These are phyloP conservation scores for Cyclotella distinguenda DNA, from an alignment of 108 stramenopile genomes.

Conservation along the genomic window DNA sequence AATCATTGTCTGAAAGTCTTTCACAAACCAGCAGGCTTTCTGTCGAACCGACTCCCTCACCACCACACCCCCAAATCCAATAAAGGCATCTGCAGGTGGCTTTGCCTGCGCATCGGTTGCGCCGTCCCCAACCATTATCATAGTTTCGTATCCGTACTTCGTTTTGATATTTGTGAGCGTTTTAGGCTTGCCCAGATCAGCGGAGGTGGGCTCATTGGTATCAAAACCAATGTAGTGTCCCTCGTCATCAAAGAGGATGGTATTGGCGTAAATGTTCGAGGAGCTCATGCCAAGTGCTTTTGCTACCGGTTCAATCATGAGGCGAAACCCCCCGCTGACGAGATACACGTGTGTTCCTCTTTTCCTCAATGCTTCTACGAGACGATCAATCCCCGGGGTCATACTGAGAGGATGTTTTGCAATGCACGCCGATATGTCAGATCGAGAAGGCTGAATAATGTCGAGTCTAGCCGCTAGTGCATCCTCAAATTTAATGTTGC, in stretches of 20 bases:
- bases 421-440: slow-evolving; percentile 67
- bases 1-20: slow-evolving; percentile 84
- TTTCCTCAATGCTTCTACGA: slow-evolving; percentile 72
- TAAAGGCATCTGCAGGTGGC: slow-evolving; percentile 94
- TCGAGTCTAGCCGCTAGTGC: slow-evolving; percentile 88
- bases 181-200: slow-evolving; percentile 94
- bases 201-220: slow-evolving; percentile 83
- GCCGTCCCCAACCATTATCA: slow-evolving; percentile 98
- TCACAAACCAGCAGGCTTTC: slow-evolving; percentile 95
- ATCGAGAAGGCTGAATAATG: slow-evolving; percentile 79
- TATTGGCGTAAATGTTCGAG: slow-evolving; percentile 92
- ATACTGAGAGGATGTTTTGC: slow-evolving; percentile 75
- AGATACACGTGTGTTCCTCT: slow-evolving; percentile 88
- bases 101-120: slow-evolving; percentile 99
- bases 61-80: slow-evolving; percentile 97
- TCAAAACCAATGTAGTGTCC: slow-evolving; percentile 92
- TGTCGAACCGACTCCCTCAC: slow-evolving; percentile 81
- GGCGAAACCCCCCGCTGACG: slow-evolving; percentile 95
- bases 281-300: slow-evolving; percentile 58
- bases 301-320: slow-evolving; percentile 98
- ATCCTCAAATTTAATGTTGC: slow-evolving; percentile 94
- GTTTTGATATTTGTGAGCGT: slow-evolving; percentile 73
- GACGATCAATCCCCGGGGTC: slow-evolving; percentile 72
- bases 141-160: slow-evolving; percentile 57
- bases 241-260: slow-evolving; percentile 75